These are phyloP conservation scores for Penicillium canescens DNA, from an alignment of 495 filamentous ascomycete genomes.

Conservation along the genomic window DNA sequence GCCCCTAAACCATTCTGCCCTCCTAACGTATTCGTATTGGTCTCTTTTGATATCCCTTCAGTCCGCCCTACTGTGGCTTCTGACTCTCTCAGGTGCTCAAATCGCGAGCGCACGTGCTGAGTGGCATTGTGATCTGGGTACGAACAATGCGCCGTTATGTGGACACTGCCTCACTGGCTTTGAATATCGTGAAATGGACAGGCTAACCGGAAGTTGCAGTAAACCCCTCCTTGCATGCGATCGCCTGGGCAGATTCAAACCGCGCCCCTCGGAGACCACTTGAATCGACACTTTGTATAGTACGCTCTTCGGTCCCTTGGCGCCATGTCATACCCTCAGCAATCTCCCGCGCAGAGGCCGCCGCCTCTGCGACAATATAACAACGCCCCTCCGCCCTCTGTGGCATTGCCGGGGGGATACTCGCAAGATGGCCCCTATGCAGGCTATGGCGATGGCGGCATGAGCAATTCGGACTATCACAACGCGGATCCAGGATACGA, in stretches of 20 bases:
- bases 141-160: too few species aligned
- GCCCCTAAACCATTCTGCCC: constrained; percentile 10
- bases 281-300: constrained; percentile 1
- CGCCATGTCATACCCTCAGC: constrained; percentile 38
- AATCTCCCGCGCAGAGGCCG: constrained; percentile 36
- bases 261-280: neutral
- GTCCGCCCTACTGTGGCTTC: neutral
- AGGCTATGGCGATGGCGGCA: constrained; percentile 42
- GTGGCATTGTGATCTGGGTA: neutral
- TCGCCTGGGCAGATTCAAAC: neutral
- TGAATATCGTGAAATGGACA: neutral
- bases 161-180: neutral
- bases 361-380: constrained; percentile 57
- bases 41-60: neutral
- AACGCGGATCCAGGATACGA: constrained; percentile 40
- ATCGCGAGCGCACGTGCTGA: neutral
- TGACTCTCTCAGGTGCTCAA: neutral
- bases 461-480: constrained; percentile 7
- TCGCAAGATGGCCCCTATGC: constrained; percentile 50
- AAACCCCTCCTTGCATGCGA: constrained; percentile 26
- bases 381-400: constrained; percentile 27
- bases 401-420: constrained; percentile 33
- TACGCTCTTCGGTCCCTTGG: neutral
- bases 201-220: neutral
- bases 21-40: neutral